phyloP scores from a whole-genome alignment of 1,284 basidiomycete species.

The Trametes sp. region DNA sequence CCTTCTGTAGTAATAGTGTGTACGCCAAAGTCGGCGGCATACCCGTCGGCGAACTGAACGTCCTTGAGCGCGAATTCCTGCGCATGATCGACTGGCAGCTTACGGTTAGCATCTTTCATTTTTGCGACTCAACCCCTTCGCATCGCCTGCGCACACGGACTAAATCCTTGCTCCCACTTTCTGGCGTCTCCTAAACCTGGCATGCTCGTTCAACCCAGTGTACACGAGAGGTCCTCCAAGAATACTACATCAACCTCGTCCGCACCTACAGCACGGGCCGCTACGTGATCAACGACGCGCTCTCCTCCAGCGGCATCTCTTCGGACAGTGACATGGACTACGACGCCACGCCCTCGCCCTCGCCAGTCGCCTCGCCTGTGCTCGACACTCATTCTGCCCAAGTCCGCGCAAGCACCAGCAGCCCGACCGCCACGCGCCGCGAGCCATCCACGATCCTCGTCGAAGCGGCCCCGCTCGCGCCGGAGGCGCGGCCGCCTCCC shows the following conservation, averaged over 20 bases:
- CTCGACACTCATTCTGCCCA: constrained; percentile 16
- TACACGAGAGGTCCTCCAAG: constrained; percentile 80
- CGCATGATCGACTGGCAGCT: constrained; percentile 91
- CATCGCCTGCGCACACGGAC: neutral
- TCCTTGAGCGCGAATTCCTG: constrained; percentile 92
- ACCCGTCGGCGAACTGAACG: constrained; percentile 87
- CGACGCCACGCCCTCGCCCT: constrained; percentile 58
- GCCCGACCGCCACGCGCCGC: constrained; percentile 31
- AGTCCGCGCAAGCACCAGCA: constrained; percentile 15
- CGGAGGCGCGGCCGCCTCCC: constrained; percentile 58
- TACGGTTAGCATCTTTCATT: constrained; percentile 70
- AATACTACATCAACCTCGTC: constrained; percentile 86
- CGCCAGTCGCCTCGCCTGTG: constrained; percentile 59
- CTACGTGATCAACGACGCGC: constrained; percentile 60
- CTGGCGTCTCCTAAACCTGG: constrained; percentile 19
- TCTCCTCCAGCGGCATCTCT: constrained; percentile 48
- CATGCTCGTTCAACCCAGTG: constrained; percentile 53
- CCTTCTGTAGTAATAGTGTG: constrained; percentile 90
- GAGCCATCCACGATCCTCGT: constrained; percentile 62
- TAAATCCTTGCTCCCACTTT: neutral
- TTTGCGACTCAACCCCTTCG: constrained; percentile 20
- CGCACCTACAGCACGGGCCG: constrained; percentile 72
- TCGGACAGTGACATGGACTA: constrained; percentile 69
- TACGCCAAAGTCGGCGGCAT: constrained; percentile 96
- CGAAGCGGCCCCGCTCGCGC: constrained; percentile 56